Percentiles rank a stretch among this genome's conserved stretches.
Conservation (phyloP, 768 basidiomycete species). For the Tulasnella sp. region DNA sequence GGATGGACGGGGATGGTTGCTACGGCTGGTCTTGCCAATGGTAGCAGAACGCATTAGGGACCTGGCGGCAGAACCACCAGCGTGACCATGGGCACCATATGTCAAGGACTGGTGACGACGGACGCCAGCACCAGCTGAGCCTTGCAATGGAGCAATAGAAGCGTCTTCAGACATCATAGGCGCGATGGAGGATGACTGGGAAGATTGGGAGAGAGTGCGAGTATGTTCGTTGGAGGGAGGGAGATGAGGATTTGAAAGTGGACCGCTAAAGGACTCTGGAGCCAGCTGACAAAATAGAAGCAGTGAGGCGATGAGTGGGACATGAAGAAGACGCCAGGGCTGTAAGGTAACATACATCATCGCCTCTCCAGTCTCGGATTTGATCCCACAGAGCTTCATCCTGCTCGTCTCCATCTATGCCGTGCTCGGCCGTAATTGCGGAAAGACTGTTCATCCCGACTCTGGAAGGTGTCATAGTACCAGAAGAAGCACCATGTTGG, state of each 20-base stretch:
- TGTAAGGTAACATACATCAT: conserved; percentile 46
- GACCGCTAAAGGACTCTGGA: neutral
- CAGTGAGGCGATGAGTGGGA: neutral
- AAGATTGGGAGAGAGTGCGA: conserved; percentile 41
- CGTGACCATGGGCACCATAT: conserved; percentile 44
- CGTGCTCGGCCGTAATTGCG: conserved; percentile 54
- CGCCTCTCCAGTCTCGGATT: conserved; percentile 47
- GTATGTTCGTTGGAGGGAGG: conserved; percentile 36
- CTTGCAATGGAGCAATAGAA: neutral
- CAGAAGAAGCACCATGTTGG: conserved; percentile 41
- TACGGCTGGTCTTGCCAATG: conserved; percentile 62
- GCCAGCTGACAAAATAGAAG: neutral
- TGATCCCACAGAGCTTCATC: conserved; percentile 78
- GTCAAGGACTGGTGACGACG: conserved; percentile 76
- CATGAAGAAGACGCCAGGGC: conserved; percentile 2
- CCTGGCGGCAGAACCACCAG: conserved; percentile 44
- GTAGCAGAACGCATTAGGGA: conserved; percentile 27
- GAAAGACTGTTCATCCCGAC: conserved; percentile 67
- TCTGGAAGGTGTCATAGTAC: conserved; percentile 54
- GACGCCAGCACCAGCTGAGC: conserved; percentile 42
- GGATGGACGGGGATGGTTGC: neutral
- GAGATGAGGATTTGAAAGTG: neutral
- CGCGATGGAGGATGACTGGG: conserved; percentile 67
- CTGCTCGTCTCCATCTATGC: conserved; percentile 62
- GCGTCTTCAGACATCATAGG: conserved; percentile 14